phyloP scores from a whole-genome alignment of 495 filamentous ascomycete genomes.

The Aspergillus carlsbadensis region DNA sequence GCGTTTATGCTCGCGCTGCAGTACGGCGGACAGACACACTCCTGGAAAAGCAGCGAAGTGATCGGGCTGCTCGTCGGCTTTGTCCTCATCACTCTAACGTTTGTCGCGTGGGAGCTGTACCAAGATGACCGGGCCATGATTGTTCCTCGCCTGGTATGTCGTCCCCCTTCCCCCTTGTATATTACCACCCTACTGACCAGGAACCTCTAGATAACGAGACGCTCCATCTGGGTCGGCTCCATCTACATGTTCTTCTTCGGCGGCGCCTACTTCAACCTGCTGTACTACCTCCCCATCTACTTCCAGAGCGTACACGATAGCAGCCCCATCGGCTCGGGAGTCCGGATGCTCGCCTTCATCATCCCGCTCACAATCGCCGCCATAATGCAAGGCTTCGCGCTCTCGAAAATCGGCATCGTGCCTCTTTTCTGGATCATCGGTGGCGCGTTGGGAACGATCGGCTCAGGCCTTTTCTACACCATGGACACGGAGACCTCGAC shows the following conservation, averaged over 20 bases:
- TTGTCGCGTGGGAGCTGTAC: not conserved
- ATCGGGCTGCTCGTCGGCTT: not conserved
- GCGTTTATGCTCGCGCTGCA: constrained; percentile 39
- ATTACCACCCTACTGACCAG: constrained; percentile 23
- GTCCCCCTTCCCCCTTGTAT: not conserved
- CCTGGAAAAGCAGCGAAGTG: constrained; percentile 3
- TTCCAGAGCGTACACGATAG: constrained; percentile 60
- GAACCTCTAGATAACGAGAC: constrained; percentile 38
- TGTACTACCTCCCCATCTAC: constrained; percentile 44
- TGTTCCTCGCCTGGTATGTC: not conserved
- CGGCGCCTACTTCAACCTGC: constrained; percentile 32
- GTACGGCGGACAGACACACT: constrained; percentile 35
- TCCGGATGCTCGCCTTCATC: constrained; percentile 34
- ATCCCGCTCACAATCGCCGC: constrained; percentile 29
- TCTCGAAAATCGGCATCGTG: constrained; percentile 64
- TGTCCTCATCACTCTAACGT: not conserved
- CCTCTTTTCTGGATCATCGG: constrained; percentile 62
- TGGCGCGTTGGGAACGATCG: constrained; percentile 53
- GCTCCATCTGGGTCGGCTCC: constrained; percentile 38
- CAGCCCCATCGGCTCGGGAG: constrained; percentile 62
- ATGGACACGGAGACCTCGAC: constrained; percentile 41
- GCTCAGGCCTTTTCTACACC: constrained; percentile 63
- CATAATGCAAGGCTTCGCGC: constrained; percentile 44
- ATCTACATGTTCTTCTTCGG: constrained; percentile 18
- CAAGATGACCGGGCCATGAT: not conserved